Conservation (phyloP, 331 rosid genomes). For the Arachis monticola region DNA sequence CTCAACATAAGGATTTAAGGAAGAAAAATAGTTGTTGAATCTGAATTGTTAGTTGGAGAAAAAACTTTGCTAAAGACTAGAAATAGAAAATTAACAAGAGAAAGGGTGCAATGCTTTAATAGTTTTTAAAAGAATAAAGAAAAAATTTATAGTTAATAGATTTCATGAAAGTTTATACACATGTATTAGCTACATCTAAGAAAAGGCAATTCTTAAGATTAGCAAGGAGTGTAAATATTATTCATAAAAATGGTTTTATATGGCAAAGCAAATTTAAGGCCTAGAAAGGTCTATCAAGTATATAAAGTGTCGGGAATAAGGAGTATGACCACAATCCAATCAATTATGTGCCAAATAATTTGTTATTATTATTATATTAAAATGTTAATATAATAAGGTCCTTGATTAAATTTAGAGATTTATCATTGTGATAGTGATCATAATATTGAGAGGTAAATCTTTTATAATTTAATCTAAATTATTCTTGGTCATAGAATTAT, state of each 20-base stretch:
- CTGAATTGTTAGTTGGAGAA: neutral
- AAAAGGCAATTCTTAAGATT: neutral
- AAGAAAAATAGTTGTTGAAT: neutral
- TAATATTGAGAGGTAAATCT: too few species aligned
- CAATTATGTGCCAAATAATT: too few species aligned
- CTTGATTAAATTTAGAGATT: too few species aligned
- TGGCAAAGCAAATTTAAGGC: neutral
- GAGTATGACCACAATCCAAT: too few species aligned
- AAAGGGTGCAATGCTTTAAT: neutral
- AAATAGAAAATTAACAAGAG: neutral
- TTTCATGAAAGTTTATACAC: neutral
- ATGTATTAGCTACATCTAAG: neutral
- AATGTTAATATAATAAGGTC: too few species aligned
- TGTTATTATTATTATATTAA: too few species aligned
- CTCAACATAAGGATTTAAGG: neutral
- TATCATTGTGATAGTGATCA: too few species aligned
- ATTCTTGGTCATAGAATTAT: too few species aligned
- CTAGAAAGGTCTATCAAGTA: neutral
- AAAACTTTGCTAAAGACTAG: neutral
- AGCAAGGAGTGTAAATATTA: neutral
- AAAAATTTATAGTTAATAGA: neutral
- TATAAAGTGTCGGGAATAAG: too few species aligned
- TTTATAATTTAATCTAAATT: too few species aligned
- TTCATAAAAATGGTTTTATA: neutral
- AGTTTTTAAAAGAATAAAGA: neutral